These are phyloP conservation scores for Ilyonectria robusta DNA, from an alignment of 2,329 filamentous ascomycete genomes.

Conservation along the genomic window DNA sequence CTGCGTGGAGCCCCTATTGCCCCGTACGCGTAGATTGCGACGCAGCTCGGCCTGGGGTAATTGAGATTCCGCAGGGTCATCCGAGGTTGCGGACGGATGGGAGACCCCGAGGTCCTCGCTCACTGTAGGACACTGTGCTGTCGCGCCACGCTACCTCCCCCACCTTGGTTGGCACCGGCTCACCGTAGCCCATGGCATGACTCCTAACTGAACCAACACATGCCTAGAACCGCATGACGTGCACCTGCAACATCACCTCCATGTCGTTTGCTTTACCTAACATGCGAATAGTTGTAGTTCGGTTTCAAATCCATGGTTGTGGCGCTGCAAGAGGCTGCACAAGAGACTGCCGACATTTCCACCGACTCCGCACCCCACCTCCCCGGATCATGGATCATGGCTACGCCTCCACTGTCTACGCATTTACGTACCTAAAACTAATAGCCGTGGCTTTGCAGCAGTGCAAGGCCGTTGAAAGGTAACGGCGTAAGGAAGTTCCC, in stretches of 20 bases:
- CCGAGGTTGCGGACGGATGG: conserved; percentile 8
- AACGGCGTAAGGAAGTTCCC: neutral
- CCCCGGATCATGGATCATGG: neutral
- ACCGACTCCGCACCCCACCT: neutral
- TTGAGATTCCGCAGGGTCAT: conserved; percentile 8
- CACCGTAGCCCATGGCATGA: neutral
- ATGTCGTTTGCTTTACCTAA: neutral
- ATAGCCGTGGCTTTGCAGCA: neutral
- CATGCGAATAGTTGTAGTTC: neutral
- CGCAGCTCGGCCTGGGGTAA: conserved; percentile 10
- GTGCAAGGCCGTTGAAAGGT: neutral
- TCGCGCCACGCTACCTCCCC: neutral
- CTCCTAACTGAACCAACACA: neutral
- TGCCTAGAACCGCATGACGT: neutral
- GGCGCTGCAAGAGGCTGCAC: neutral
- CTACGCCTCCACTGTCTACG: neutral
- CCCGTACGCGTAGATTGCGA: conserved; percentile 6
- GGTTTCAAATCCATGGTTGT: neutral
- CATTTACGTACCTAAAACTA: neutral
- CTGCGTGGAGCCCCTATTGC: conserved; percentile 10
- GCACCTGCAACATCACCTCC: neutral
- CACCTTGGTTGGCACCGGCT: neutral
- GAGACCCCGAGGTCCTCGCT: neutral
- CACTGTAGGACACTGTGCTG: conserved; percentile 2
- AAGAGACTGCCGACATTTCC: neutral